Evolutionary conservation across 2,329 filamentous ascomycete species (phyloP).

Genomic region (Fusarium sp.): DNA sequence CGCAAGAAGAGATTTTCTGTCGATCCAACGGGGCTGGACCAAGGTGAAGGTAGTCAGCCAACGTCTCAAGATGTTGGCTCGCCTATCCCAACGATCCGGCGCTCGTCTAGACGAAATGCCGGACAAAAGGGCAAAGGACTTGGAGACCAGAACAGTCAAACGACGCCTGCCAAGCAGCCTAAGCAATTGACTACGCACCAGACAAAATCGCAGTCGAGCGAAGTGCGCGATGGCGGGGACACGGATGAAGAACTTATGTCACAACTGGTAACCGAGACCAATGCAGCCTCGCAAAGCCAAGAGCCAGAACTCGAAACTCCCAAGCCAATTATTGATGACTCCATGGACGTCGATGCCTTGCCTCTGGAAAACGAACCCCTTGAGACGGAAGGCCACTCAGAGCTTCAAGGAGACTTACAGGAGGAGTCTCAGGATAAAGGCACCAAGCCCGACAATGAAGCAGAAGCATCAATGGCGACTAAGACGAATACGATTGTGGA

Average conservation of each 20-base stretch:
- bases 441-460: constrained; percentile 2
- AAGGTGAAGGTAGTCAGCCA: constrained; percentile 33
- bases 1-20: constrained; percentile 46
- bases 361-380: constrained; percentile 5
- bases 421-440: constrained; percentile 7
- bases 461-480: constrained; percentile 12
- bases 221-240: constrained; percentile 44
- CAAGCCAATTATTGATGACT: constrained; percentile 28
- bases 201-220: background rate
- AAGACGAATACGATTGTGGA: constrained; percentile 44
- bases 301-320: constrained; percentile 26
- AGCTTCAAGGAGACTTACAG: background rate
- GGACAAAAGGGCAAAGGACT: constrained; percentile 30
- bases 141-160: constrained; percentile 18
- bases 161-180: constrained; percentile 18
- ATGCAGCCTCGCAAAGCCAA: constrained; percentile 50
- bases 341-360: constrained; percentile 33
- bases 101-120: constrained; percentile 39
- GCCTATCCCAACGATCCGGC: constrained; percentile 32
- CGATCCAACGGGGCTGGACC: constrained; percentile 24
- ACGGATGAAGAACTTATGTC: constrained; percentile 55
- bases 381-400: background rate
- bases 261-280: constrained; percentile 53
- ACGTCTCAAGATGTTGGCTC: constrained; percentile 32
- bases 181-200: constrained; percentile 7